Evolutionary conservation across 2,329 filamentous ascomycete genomes (phyloP).

Genomic region (Fusarium poae): DNA sequence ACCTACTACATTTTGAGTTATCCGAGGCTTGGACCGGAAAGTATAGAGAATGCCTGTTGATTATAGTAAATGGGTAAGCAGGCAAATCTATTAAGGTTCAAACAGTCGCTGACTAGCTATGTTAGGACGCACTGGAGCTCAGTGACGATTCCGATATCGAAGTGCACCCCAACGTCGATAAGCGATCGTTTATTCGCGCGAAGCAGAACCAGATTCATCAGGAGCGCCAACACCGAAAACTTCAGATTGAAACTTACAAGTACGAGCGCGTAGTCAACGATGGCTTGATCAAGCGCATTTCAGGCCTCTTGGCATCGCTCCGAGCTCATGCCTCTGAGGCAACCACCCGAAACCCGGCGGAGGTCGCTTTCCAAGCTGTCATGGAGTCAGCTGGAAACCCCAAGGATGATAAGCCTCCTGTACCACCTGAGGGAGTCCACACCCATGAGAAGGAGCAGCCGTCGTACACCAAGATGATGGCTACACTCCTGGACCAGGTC

Average conservation of each 20-base stretch:
- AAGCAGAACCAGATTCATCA: conserved; percentile 98
- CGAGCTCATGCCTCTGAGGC: conserved; percentile 78
- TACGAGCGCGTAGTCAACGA: conserved; percentile 96
- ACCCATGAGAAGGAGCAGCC: conserved; percentile 79
- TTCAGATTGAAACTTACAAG: conserved; percentile 90
- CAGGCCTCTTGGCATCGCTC: conserved; percentile 79
- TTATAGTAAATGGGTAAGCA: conserved; percentile 77
- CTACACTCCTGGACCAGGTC: conserved; percentile 92
- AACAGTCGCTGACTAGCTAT: conserved; percentile 18
- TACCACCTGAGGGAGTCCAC: conserved; percentile 83
- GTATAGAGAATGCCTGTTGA: conserved; percentile 62
- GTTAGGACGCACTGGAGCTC: conserved; percentile 88
- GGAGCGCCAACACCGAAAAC: conserved; percentile 85
- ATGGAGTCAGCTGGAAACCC: conserved; percentile 83
- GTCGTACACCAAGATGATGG: conserved; percentile 97
- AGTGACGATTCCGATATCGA: conserved; percentile 98
- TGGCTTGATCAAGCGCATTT: conserved; percentile 86
- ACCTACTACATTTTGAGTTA: neutral
- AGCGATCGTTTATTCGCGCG: conserved; percentile 96
- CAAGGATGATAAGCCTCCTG: conserved; percentile 80
- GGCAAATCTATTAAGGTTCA: neutral
- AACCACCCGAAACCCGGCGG: conserved; percentile 75
- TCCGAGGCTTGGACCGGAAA: neutral
- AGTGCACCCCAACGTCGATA: conserved; percentile 99
- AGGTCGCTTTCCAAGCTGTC: conserved; percentile 89